Conservation (phyloP, 2,329 filamentous ascomycete species). For the Knoxdaviesia proteae region DNA sequence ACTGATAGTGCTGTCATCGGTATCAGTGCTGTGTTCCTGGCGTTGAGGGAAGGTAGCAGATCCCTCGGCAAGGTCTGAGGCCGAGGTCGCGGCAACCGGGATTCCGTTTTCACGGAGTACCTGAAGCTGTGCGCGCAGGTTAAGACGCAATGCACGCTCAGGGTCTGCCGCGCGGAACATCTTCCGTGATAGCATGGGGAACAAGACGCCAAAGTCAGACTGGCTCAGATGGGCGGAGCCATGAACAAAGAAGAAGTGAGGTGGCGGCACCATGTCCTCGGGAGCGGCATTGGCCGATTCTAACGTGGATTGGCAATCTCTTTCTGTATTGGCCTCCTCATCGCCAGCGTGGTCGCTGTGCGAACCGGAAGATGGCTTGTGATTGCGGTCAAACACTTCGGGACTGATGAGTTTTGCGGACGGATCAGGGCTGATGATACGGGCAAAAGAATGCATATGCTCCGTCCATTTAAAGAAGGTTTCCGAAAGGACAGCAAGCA, state of each 20-base stretch:
- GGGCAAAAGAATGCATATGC: conserved; percentile 49
- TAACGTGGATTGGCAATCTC: too few relatives aligned
- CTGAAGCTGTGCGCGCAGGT: conserved; percentile 36
- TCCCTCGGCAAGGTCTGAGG: conserved; percentile 28
- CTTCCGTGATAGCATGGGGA: conserved; percentile 46
- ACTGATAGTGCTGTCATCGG: background rate
- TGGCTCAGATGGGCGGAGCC: conserved; percentile 65
- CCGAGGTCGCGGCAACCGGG: conserved; percentile 26
- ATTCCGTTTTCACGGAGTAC: conserved; percentile 28
- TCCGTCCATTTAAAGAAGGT: conserved; percentile 61
- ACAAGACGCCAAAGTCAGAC: conserved; percentile 65
- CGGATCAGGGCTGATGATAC: conserved; percentile 38
- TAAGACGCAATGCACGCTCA: conserved; percentile 35
- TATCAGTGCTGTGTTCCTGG: conserved; percentile 5
- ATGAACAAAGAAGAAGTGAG: conserved; percentile 55
- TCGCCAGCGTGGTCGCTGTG: too few relatives aligned
- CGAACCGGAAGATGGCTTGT: too few relatives aligned
- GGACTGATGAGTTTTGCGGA: conserved; percentile 19
- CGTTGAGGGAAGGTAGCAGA: conserved; percentile 13
- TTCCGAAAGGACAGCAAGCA: conserved; percentile 55
- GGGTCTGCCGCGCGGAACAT: conserved; percentile 36
- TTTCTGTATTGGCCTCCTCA: too few relatives aligned
- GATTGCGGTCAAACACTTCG: conserved; percentile 16
- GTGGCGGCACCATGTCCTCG: conserved; percentile 18
- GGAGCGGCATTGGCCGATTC: background rate